Evolutionary conservation across 108 stramenopile genomes (phyloP), one percentile per base, ranked within the genome.

Genomic region (Skeletonema tropicum): DNA sequence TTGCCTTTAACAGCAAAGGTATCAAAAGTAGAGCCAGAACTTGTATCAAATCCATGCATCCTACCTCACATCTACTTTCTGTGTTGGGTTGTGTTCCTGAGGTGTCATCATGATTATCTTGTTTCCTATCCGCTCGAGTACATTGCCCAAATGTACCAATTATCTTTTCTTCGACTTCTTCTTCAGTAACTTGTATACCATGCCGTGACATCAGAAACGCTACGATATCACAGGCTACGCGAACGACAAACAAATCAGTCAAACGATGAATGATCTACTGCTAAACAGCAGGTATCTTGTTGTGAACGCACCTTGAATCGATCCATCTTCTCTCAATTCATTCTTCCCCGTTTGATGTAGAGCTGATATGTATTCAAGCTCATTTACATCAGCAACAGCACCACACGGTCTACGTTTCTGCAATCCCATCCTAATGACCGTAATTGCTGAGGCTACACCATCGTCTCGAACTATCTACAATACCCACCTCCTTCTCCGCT

Each of bases 351-450:
- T 83, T 32, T 83, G 77, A 21, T 82, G 83, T 19, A 90, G 58
- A 10, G 85, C 87, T 6, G 70, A 75, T 32, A 90, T 85, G 58
- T 90, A 90, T 57, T 90, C 87, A 7, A 90, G 75, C 67, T 90
- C 89, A 48, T 84, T 88, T 10, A 84, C 74, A 76, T 88, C 89
- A 9, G 83, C 83, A 9, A 45, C 55, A 8, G 87, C 87, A 12
- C 87, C 87, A 14, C 80, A 72, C 29, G 82, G 83, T 13, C 23
- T 76, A 60, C 49, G 61, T 6, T 71, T 64, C n/a, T 62, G 57
- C 36, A 64, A 23, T 25, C 71, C 64, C 79, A 80, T 80, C 32
- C 26, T 10, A 29, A 29, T n/a, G n/a, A 29, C 26, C 26, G 26
- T 2, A 29, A 2, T 29, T 1, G 26, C 26, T 2, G 26, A 29